phyloP scores from a whole-genome alignment of 257 asterid species.

The Echium plantagineum region DNA sequence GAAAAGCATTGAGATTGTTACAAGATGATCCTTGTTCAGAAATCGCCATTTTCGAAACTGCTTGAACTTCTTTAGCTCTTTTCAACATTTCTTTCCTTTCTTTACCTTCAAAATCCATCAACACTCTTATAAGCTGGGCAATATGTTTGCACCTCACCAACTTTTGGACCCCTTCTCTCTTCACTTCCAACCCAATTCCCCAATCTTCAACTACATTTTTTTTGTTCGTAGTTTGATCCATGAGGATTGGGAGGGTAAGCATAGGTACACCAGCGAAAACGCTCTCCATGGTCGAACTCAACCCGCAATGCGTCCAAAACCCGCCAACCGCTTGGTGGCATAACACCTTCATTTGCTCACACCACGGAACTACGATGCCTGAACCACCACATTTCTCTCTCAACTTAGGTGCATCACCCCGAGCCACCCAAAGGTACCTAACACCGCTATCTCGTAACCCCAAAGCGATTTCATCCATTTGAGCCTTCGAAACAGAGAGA shows the following conservation, averaged over 20 bases:
- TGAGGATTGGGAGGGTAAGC: slow-evolving; percentile 39
- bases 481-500: slow-evolving; percentile 39
- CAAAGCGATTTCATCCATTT: slow-evolving; percentile 46
- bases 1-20: slow-evolving; percentile 25
- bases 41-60: slow-evolving; percentile 22
- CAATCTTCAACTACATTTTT: slow-evolving; percentile 56
- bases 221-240: slow-evolving; percentile 43
- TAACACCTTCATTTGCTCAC: slow-evolving; percentile 48
- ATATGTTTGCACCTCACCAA: slow-evolving; percentile 29
- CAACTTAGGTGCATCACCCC: slow-evolving; percentile 40
- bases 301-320: slow-evolving; percentile 76
- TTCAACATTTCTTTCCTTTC: slow-evolving; percentile 27
- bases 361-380: slow-evolving; percentile 46
- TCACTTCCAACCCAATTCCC: slow-evolving; percentile 49
- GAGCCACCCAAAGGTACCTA: slow-evolving; percentile 60
- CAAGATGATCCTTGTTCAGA: slow-evolving; percentile 31
- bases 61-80: slow-evolving; percentile 29
- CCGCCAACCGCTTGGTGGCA: slow-evolving; percentile 50
- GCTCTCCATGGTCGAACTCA: slow-evolving; percentile 58
- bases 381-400: slow-evolving; percentile 25
- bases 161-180: slow-evolving; percentile 17
- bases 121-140: slow-evolving; percentile 16
- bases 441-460: slow-evolving; percentile 47
- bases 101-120: slow-evolving; percentile 34
- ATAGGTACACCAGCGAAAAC: slow-evolving; percentile 44